A percentile compares a stretch with the other conserved stretches of the same genome.
These are phyloP conservation scores for Pyrenula aspistea DNA, from an alignment of 495 filamentous ascomycete genomes.

Conservation along the genomic window DNA sequence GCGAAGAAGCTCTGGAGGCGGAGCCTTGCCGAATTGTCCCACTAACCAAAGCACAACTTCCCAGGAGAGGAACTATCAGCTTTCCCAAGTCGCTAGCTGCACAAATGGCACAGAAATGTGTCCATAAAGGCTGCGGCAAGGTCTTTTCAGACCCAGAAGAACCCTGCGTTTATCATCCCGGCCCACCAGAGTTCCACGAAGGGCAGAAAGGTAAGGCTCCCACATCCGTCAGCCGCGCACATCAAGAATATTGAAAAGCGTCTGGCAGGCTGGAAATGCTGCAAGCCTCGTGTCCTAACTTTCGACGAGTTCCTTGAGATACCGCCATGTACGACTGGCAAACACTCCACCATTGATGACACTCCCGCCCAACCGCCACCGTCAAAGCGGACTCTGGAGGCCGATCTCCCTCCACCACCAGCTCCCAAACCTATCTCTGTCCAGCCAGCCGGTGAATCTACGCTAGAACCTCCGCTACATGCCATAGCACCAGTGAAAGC, in stretches of 20 bases:
- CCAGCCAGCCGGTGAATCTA: conserved; percentile 29
- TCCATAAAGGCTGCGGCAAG: conserved; percentile 93
- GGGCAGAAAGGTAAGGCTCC: conserved; percentile 81
- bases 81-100: conserved; percentile 2
- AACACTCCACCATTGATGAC: conserved; percentile 78
- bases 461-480: conserved; percentile 25
- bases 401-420: conserved; percentile 14
- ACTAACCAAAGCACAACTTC: not conserved
- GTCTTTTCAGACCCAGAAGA: conserved; percentile 72
- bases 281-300: conserved; percentile 92
- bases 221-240: conserved; percentile 3
- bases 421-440: conserved; percentile 9
- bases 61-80: not conserved
- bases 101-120: conserved; percentile 78
- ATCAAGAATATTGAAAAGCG: not conserved
- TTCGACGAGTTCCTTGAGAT: conserved; percentile 98
- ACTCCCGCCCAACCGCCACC: conserved; percentile 45
- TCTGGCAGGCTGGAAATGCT: conserved; percentile 95
- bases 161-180: conserved; percentile 83
- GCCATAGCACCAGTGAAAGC: conserved; percentile 28
- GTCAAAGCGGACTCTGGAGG: conserved; percentile 20
- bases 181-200: conserved; percentile 92
- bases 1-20: not conserved
- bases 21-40: not conserved
- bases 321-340: conserved; percentile 86